Evolutionary conservation across 2,329 filamentous ascomycete genomes (phyloP).

Genomic region (Trichophyton simii): DNA sequence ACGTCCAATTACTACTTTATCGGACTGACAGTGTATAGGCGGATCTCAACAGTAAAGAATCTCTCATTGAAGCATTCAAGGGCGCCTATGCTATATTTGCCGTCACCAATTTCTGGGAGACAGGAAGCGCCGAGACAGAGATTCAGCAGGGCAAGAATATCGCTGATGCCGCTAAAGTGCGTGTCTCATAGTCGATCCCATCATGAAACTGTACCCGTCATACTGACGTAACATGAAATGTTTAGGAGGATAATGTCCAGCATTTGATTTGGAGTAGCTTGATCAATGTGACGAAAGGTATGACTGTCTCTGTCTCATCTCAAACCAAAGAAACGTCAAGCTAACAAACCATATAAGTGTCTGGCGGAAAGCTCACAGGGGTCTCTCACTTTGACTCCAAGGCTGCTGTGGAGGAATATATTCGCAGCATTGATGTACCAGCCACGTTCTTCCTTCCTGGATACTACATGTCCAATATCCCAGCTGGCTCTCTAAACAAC

Average conservation of each 20-base stretch:
- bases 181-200: conserved; percentile 18
- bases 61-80: conserved; percentile 27
- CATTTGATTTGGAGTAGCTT: conserved; percentile 1
- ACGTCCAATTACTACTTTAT: conserved; percentile 19
- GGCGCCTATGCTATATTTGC: conserved; percentile 35
- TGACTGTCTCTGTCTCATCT: not conserved
- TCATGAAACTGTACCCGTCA: not conserved
- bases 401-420: conserved; percentile 28
- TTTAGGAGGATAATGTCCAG: not conserved
- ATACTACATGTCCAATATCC: conserved; percentile 35
- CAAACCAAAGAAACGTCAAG: not conserved
- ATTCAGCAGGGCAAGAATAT: conserved; percentile 26
- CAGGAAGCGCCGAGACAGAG: conserved; percentile 27
- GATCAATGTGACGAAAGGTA: not conserved
- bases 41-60: conserved; percentile 29
- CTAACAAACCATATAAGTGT: conserved; percentile 18
- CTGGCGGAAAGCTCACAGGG: conserved; percentile 23
- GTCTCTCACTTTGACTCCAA: conserved; percentile 34
- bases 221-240: not conserved
- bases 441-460: conserved; percentile 33
- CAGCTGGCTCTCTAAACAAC: conserved; percentile 20
- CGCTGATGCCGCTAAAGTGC: conserved; percentile 29
- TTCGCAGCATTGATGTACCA: conserved; percentile 22
- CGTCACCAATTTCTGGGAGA: conserved; percentile 37
- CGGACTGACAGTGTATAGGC: conserved; percentile 21